Percentiles rank a stretch among this genome's conserved stretches.
Conservation (phyloP, 2,329 filamentous ascomycete genomes). For the Aspergillus ochraceus region DNA sequence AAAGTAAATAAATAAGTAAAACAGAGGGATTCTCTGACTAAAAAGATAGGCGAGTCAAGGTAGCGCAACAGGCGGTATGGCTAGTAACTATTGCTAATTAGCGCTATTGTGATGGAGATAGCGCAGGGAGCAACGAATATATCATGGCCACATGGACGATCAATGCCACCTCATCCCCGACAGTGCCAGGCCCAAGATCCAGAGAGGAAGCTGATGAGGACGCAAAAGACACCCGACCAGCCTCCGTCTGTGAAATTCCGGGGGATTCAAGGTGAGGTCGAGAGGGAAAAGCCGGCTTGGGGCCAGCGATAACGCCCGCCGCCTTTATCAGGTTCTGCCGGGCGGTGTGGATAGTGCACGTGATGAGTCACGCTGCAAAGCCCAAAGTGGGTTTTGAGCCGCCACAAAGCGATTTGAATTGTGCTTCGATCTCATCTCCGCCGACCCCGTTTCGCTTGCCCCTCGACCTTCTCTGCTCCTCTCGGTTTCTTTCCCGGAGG, state of each 20-base stretch:
- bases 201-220: neutral
- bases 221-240: neutral
- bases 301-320: conserved; percentile 1
- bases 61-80: conserved; percentile 24
- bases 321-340: conserved; percentile 15
- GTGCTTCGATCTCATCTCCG: conserved; percentile 25
- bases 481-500: conserved; percentile 7
- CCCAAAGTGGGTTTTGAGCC: conserved; percentile 41
- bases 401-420: conserved; percentile 40
- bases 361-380: conserved; percentile 17
- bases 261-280: neutral
- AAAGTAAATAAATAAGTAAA: conserved; percentile 1
- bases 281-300: neutral
- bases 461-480: conserved; percentile 15
- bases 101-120: conserved; percentile 13
- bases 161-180: neutral
- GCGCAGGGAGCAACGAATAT: neutral
- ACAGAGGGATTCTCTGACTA: conserved; percentile 4
- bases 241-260: neutral
- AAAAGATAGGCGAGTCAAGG: conserved; percentile 8
- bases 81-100: conserved; percentile 19
- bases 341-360: conserved; percentile 17
- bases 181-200: neutral
- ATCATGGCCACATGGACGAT: neutral
- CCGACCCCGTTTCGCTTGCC: conserved; percentile 9